These are phyloP conservation scores for Centrapalus pauciflorus DNA, from an alignment of 129 eudicot species.

Conservation along the genomic window DNA sequence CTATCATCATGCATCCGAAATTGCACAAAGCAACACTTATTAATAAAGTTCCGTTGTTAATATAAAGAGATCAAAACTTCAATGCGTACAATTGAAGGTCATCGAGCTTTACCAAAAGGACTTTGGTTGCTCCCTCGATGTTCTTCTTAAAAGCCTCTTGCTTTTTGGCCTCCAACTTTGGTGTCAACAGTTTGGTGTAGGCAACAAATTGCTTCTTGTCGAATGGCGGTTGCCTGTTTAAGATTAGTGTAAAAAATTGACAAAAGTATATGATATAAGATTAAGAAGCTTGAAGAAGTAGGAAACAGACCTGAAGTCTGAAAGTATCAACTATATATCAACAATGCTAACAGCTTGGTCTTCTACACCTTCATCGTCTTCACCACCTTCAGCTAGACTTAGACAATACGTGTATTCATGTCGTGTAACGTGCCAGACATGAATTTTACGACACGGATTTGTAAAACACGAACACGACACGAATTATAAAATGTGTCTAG, in stretches of 20 bases:
- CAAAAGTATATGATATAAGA: too few relatives aligned
- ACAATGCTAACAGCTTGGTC: slow-evolving; percentile 76
- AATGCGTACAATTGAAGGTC: slow-evolving; percentile 79
- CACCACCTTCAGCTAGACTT: slow-evolving; percentile 79
- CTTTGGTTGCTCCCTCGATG: slow-evolving; percentile 67
- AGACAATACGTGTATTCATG: too few relatives aligned
- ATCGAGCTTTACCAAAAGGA: slow-evolving; percentile 47
- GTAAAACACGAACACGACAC: too few relatives aligned
- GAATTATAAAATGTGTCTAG: too few relatives aligned
- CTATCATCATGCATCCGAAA: slow-evolving; percentile 56
- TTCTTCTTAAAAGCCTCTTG: slow-evolving; percentile 59
- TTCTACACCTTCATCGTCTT: slow-evolving; percentile 64
- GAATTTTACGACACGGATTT: too few relatives aligned
- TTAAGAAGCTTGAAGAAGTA: too few relatives aligned
- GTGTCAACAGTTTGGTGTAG: slow-evolving; percentile 48
- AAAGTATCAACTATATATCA: slow-evolving; percentile 85
- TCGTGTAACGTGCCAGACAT: too few relatives aligned
- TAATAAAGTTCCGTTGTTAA: too few relatives aligned
- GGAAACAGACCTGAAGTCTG: slow-evolving; percentile 63
- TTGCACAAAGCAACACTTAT: slow-evolving; percentile 30
- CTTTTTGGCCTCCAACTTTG: slow-evolving; percentile 53
- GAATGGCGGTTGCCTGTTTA: slow-evolving; percentile 79
- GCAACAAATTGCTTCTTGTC: slow-evolving; percentile 76
- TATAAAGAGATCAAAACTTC: not conserved
- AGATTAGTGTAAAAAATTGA: not conserved